These are phyloP conservation scores for Diversispora epigaea DNA, from an alignment of 192 early-diverging fungal genomes.

Conservation along the genomic window DNA sequence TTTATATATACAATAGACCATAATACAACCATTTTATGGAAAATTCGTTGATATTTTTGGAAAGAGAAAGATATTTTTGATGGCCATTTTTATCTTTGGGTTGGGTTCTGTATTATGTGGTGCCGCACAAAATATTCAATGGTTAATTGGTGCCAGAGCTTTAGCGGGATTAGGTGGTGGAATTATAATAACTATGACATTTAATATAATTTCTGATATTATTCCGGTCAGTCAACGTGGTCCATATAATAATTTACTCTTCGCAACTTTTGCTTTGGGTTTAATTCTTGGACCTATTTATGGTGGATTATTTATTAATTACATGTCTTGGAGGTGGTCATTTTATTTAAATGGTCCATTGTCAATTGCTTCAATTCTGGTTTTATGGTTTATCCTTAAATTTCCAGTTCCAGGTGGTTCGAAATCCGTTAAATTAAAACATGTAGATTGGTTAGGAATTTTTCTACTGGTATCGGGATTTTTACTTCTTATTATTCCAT, in stretches of 20 bases:
- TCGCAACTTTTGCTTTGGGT: constrained; percentile 54
- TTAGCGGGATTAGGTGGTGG: constrained; percentile 59
- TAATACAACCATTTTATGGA: constrained; percentile 17
- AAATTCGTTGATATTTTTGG: constrained; percentile 24
- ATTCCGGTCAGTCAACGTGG: constrained; percentile 57
- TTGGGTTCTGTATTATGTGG: constrained; percentile 40
- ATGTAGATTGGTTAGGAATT: constrained; percentile 17
- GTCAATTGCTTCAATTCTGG: constrained; percentile 27
- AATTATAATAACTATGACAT: constrained; percentile 56
- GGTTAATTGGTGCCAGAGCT: constrained; percentile 55
- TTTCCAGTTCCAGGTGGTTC: background rate
- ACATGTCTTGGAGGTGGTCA: constrained; percentile 45
- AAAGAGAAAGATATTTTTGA: constrained; percentile 36
- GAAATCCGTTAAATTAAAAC: background rate
- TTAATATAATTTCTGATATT: constrained; percentile 65
- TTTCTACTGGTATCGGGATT: constrained; percentile 1
- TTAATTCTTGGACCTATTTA: constrained; percentile 47
- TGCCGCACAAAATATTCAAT: constrained; percentile 36
- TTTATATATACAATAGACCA: background rate
- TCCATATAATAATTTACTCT: constrained; percentile 57
- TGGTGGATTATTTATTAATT: constrained; percentile 43
- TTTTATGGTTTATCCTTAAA: constrained; percentile 29
- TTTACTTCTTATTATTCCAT: background rate
- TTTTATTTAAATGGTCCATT: constrained; percentile 42
- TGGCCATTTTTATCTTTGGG: constrained; percentile 39